Percentiles rank a stretch among this genome's conserved stretches.
phyloP scores from a whole-genome alignment of 2,329 filamentous ascomycete genomes.

The Cladosporium austrohemisphaericum region DNA sequence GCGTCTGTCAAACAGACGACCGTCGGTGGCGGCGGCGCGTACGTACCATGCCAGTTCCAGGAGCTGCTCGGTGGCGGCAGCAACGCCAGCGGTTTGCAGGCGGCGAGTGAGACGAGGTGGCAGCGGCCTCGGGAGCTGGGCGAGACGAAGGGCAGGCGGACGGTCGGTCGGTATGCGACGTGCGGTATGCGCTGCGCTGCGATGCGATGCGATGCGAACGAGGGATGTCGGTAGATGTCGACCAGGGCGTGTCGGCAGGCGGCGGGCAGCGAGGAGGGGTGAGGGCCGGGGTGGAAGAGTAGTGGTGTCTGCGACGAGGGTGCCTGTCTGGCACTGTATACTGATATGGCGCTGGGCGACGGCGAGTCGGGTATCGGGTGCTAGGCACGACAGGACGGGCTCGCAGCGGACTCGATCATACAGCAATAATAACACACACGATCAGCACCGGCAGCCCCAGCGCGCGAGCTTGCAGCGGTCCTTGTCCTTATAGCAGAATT shows the following conservation, averaged over 20 bases:
- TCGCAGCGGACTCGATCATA: no score
- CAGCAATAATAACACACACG: no score
- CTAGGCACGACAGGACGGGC: no score
- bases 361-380: conserved; percentile 4
- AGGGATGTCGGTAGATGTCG: conserved; percentile 9
- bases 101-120: neutral
- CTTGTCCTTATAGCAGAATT: conserved; percentile 14
- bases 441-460: conserved; percentile 14
- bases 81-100: conserved; percentile 11
- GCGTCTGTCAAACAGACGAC: neutral
- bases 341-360: conserved; percentile 8
- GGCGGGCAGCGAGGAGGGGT: conserved; percentile 4
- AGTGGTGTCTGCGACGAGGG: conserved; percentile 6
- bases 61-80: conserved; percentile 16
- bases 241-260: conserved; percentile 14
- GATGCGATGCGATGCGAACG: conserved; percentile 10
- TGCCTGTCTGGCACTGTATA: conserved; percentile 2
- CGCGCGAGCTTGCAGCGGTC: conserved; percentile 12
- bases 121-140: neutral
- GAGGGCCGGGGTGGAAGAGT: conserved; percentile 7
- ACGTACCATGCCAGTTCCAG: conserved; percentile 15
- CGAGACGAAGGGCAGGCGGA: no score
- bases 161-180: no score
- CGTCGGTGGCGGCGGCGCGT: conserved; percentile 3
- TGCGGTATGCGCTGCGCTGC: no score